These are phyloP conservation scores for Thoreauomyces humboldtii DNA, from an alignment of 192 early-diverging fungal species.

Conservation along the genomic window DNA sequence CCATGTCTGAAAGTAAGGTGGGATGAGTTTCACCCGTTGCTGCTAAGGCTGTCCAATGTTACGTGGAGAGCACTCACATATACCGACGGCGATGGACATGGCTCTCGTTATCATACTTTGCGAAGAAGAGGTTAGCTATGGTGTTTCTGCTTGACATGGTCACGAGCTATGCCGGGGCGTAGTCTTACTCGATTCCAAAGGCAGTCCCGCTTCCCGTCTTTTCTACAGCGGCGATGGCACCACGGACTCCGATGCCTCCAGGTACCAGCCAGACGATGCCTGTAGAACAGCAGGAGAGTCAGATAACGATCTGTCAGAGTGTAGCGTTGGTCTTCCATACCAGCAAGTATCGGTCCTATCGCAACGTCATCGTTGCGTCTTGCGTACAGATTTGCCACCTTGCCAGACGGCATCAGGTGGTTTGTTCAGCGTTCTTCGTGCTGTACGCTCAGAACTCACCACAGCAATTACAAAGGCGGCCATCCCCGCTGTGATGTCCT, in stretches of 20 bases:
- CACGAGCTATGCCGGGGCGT: too few relatives aligned
- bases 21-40: too few relatives aligned
- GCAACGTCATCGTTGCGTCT: slow-evolving; percentile 27
- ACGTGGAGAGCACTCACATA: too few relatives aligned
- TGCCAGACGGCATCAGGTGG: too few relatives aligned
- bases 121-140: background rate
- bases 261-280: slow-evolving; percentile 33
- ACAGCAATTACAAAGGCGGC: slow-evolving; percentile 27
- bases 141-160: background rate
- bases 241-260: slow-evolving; percentile 27
- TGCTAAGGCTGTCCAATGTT: too few relatives aligned
- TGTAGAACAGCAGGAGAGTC: background rate
- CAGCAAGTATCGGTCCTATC: slow-evolving; percentile 18
- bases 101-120: slow-evolving; percentile 30
- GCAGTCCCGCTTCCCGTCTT: slow-evolving; percentile 13
- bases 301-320: too few relatives aligned
- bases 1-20: too few relatives aligned
- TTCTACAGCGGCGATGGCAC: slow-evolving; percentile 17
- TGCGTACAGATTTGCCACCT: slow-evolving; percentile 28
- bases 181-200: slow-evolving; percentile 32
- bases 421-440: too few relatives aligned
- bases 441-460: too few relatives aligned
- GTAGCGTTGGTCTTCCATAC: too few relatives aligned
- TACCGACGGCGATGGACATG: slow-evolving; percentile 33
- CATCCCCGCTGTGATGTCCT: slow-evolving; percentile 28